Base-by-base conservation (phyloP, 2,329 filamentous ascomycete species). In the Beauveria sp. region DNA sequence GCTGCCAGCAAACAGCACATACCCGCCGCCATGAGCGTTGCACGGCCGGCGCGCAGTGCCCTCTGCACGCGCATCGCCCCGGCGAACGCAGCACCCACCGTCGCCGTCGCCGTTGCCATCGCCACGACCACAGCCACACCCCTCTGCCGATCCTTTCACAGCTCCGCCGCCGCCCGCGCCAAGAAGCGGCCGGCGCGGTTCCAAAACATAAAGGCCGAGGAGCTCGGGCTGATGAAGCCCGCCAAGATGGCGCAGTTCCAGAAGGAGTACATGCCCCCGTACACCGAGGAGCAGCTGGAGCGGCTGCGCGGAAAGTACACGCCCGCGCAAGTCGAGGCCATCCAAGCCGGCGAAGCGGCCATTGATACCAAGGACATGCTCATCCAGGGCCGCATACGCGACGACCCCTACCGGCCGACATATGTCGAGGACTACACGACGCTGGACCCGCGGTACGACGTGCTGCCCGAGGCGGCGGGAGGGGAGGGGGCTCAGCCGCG, bases 391-490 rank as follows among this genome's bases (percentile, higher is more conserved):
- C 81, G 85, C 49, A 74, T 90, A 67, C 87, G 91, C 64, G 81
- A 79, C 60, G 92, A 96, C 72, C 82, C 86, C 9, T 89, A 90
- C 79, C 80, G 80, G 59, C 78, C 93, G 55, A 80, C 84, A 64
- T 95, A 96, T 74, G 77, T 93, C 61, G 92, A 97, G 72, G 91
- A 96, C 74, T 89, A 96, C 70, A 85, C 88, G 63, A 83, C 83
- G 62, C 82, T 93, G 65, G 85, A 91, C 70, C 90, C 91, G 59
- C 80, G 90, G 55, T 83, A 95, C 64, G 93, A 98, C 77, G 83
- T 88, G 71, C 85, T 79, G 73, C 83, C 76, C 67, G 80, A 38
- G 34, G 34, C 76, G 62, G 76, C 69, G 74, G 52, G 73, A 75
- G 71, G 76, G 73, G 4, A 28, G 7, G 9, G 3, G 42, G 42